Percentiles rank a stretch among this genome's conserved stretches.
Conservation (phyloP, 164 flowering plant species). For the Buxus sempervirens region DNA sequence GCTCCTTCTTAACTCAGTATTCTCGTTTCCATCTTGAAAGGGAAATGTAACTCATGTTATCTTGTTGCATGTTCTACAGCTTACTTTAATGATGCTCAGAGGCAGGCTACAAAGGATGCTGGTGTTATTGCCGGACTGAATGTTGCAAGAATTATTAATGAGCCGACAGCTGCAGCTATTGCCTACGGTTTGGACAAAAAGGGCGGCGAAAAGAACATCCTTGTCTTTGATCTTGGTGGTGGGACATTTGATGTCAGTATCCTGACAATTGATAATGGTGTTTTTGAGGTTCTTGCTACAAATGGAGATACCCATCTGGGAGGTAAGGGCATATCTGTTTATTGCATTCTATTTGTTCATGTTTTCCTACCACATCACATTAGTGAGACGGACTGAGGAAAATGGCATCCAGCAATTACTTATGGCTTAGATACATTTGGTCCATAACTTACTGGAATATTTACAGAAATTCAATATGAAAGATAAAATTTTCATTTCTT, state of each 20-base stretch:
- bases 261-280: conserved; percentile 42
- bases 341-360: too few relatives aligned
- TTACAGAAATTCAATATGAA: too few relatives aligned
- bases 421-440: too few relatives aligned
- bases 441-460: too few relatives aligned
- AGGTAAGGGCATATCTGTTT: conserved; percentile 20
- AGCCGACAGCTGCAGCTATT: conserved; percentile 37
- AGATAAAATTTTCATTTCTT: too few relatives aligned
- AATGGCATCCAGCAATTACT: too few relatives aligned
- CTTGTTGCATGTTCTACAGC: conserved; percentile 16
- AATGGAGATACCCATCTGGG: conserved; percentile 53
- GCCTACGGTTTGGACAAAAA: conserved; percentile 37
- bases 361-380: too few relatives aligned
- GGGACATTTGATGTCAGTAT: conserved; percentile 56
- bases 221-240: conserved; percentile 56
- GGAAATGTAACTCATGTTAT: not conserved
- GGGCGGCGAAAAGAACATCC: conserved; percentile 30
- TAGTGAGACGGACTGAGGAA: not conserved
- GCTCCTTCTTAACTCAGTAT: not conserved
- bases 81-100: conserved; percentile 36
- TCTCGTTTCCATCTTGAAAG: not conserved
- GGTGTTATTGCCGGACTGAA: conserved; percentile 33
- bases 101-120: conserved; percentile 39
- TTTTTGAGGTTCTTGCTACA: conserved; percentile 47
- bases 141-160: conserved; percentile 32